Percentiles rank a stretch among this genome's conserved stretches.
Evolutionary conservation across 2,329 filamentous ascomycete species (phyloP).

Genomic region (Aulographum hederae): DNA sequence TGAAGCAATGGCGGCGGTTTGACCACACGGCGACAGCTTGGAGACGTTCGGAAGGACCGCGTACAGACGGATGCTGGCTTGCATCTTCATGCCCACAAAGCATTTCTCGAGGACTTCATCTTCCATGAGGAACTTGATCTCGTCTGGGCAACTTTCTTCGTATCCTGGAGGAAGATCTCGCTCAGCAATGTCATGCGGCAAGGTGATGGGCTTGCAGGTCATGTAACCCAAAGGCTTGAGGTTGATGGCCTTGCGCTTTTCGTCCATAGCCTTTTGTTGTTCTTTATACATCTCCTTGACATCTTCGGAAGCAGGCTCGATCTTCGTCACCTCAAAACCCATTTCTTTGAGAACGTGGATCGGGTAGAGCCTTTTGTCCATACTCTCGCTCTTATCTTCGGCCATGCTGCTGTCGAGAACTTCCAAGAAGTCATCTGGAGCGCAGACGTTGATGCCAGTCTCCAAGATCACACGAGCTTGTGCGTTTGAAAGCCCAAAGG

Average conservation of each 20-base stretch:
- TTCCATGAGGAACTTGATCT: conserved; percentile 46
- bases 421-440: too few species aligned
- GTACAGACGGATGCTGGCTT: conserved; percentile 10
- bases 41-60: conserved; percentile 12
- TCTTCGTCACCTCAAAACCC: background rate
- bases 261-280: conserved; percentile 15
- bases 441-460: too few species aligned
- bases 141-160: conserved; percentile 7
- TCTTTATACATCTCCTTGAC: conserved; percentile 29
- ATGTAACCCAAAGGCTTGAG: conserved; percentile 35
- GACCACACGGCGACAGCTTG: too few species aligned
- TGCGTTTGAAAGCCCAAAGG: background rate
- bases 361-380: too few species aligned
- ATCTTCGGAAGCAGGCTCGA: conserved; percentile 23
- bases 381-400: too few species aligned
- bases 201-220: conserved; percentile 29
- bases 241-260: conserved; percentile 17
- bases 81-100: conserved; percentile 36
- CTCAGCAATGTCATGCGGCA: conserved; percentile 20
- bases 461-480: background rate
- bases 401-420: too few species aligned
- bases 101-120: conserved; percentile 37
- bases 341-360: background rate
- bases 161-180: conserved; percentile 16
- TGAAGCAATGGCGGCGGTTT: too few species aligned